Percentiles rank a stretch among this genome's conserved stretches.
Conservation (phyloP, 2,329 filamentous ascomycete genomes). For the Coleophoma cylindrospora region DNA sequence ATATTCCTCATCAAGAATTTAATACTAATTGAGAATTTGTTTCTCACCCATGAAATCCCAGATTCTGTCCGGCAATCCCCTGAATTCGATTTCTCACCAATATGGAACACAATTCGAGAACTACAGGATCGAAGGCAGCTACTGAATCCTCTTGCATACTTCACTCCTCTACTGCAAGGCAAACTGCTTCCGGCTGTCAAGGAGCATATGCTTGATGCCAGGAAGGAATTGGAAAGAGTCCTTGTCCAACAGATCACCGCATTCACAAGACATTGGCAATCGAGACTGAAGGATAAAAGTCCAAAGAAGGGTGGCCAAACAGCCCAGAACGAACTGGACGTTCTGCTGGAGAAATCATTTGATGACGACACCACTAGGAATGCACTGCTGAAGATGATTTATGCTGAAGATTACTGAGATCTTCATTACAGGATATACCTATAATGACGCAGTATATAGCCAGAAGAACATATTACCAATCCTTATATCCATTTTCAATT, state of each 20-base stretch:
- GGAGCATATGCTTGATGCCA: slow-evolving; percentile 47
- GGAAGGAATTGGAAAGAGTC: slow-evolving; percentile 59
- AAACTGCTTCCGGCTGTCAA: slow-evolving; percentile 29
- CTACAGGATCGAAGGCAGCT: slow-evolving; percentile 41
- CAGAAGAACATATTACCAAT: too few relatives aligned
- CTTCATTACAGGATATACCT: too few relatives aligned
- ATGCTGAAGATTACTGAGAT: slow-evolving; percentile 12
- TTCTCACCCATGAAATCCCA: slow-evolving; percentile 91
- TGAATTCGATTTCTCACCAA: slow-evolving; percentile 57
- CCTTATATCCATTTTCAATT: too few relatives aligned
- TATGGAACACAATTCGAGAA: slow-evolving; percentile 56
- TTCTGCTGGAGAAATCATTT: slow-evolving; percentile 51
- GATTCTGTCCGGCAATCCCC: slow-evolving; percentile 47
- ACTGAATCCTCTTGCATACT: slow-evolving; percentile 42
- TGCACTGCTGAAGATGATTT: slow-evolving; percentile 27
- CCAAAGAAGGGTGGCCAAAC: slow-evolving; percentile 35
- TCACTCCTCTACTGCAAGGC: slow-evolving; percentile 35
- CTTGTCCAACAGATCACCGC: slow-evolving; percentile 57
- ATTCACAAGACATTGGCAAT: slow-evolving; percentile 56
- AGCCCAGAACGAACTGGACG: slow-evolving; percentile 52
- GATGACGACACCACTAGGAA: slow-evolving; percentile 26
- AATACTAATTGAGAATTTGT: slow-evolving; percentile 90
- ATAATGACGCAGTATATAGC: too few relatives aligned
- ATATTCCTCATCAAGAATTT: slow-evolving; percentile 94
- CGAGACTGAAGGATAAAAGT: slow-evolving; percentile 41